phyloP scores from a whole-genome alignment of 2,329 filamentous ascomycete species.

The Fusarium musae region DNA sequence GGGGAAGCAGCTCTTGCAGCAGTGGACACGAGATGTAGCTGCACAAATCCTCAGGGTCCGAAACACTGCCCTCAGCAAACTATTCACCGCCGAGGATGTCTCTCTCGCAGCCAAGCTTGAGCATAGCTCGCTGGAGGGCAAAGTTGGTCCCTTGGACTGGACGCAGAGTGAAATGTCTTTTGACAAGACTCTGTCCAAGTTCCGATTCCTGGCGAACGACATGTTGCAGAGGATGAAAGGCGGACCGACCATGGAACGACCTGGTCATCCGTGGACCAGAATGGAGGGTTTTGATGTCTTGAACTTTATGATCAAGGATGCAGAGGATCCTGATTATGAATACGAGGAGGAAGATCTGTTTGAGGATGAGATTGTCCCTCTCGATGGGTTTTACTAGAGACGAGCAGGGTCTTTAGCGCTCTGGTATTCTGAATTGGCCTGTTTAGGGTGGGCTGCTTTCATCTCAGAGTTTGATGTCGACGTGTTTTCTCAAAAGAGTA shows the following conservation, averaged over 20 bases:
- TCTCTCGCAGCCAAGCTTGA: neutral
- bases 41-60: neutral
- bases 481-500: neutral
- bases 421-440: too few relatives aligned
- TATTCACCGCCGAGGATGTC: neutral
- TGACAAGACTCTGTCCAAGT: neutral
- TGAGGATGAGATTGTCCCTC: neutral
- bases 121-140: neutral
- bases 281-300: neutral
- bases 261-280: neutral
- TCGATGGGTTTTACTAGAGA: neutral
- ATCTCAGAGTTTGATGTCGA: neutral
- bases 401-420: too few relatives aligned
- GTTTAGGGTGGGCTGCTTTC: accelerated
- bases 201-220: neutral
- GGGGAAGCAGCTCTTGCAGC: neutral
- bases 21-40: neutral
- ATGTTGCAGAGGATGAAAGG: neutral
- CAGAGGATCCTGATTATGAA: accelerated
- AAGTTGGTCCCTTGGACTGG: neutral
- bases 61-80: neutral
- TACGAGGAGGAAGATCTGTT: accelerated
- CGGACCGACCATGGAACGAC: neutral
- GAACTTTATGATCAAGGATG: neutral
- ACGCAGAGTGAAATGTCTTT: neutral